Base-by-base conservation (phyloP, 192 early-diverging fungal species). In the Coemansia sp. region DNA sequence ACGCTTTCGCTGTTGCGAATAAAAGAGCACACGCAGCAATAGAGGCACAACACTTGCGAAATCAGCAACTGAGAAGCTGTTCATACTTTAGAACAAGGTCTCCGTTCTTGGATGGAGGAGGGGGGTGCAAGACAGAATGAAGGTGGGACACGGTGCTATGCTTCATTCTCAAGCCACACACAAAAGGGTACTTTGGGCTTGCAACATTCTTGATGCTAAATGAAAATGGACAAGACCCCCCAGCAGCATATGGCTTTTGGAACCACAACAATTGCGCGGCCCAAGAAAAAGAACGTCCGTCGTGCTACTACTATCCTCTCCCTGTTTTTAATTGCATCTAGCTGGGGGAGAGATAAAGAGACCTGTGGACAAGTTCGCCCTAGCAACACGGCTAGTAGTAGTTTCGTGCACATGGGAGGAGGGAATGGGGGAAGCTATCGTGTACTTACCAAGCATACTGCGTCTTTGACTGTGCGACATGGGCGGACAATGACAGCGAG, bases 391-490 rank as follows among this genome's bases (percentile, higher is more conserved):
- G n/a, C n/a, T n/a, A n/a, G n/a, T n/a, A n/a, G n/a, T n/a, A n/a
- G n/a, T n/a, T n/a, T n/a, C n/a, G n/a, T n/a, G 50, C 36, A 23
- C 38, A 31, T 22, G 45, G 45, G 20, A 48, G 45, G 6, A 23
- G 9, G 20, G 23, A 31, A 30, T 17, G 29, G 41, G 34, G 42
- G 20, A 28, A 1, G 50, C 4, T 54, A 30, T 13, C 1, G 22
- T 22, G 22, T 25, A 72, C 77, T 80, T 80, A 80, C 77, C 77
- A 68, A 57, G 55, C 38, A 33, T 62, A 80, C 62, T 73, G 61
- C 33, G 71, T 61, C 54, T 80, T 80, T 61, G 77, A 65, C 58
- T 70, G 72, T 14, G 67, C 77, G 38, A 80, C 77, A 42, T 80
- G 77, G n/a, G 61, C 72, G 6, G 77, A 74, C 29, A 80, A 58